Evolutionary conservation across 305 asterid species (phyloP).

Genomic region (Stenogyne calaminthoides): DNA sequence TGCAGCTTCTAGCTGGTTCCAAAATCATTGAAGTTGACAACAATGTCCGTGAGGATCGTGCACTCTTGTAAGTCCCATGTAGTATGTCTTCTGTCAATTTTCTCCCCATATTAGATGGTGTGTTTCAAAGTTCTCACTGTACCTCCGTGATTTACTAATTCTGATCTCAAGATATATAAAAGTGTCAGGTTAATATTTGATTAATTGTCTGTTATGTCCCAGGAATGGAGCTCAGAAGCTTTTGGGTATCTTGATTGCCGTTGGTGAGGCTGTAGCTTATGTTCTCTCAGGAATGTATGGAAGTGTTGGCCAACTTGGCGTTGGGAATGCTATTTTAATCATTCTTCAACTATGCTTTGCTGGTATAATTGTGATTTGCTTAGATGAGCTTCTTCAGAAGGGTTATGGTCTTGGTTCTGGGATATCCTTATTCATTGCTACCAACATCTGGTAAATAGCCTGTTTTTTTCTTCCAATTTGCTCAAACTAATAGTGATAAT

Average conservation of each 20-base stretch:
- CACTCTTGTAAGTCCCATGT: conserved; percentile 52
- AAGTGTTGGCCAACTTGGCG: conserved; percentile 54
- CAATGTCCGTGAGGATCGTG: conserved; percentile 64
- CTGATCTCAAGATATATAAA: neutral
- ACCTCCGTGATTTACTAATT: neutral
- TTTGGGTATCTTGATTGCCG: conserved; percentile 59
- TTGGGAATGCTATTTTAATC: conserved; percentile 57
- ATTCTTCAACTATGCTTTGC: conserved; percentile 63
- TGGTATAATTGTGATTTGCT: conserved; percentile 58
- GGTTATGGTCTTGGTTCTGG: conserved; percentile 70
- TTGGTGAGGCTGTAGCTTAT: conserved; percentile 63
- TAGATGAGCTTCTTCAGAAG: conserved; percentile 65
- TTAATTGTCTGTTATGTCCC: neutral
- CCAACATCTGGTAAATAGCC: conserved; percentile 56
- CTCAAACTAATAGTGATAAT: neutral
- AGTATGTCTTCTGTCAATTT: neutral
- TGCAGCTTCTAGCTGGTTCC: conserved; percentile 66
- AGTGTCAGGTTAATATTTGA: conserved; percentile 1
- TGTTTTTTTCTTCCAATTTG: neutral
- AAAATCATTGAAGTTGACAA: conserved; percentile 63
- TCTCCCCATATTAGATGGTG: neutral
- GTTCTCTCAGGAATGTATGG: conserved; percentile 65
- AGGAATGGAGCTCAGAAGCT: conserved; percentile 68
- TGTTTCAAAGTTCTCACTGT: neutral
- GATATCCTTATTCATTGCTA: conserved; percentile 60